phyloP scores from a whole-genome alignment of 176 grass and related monocot species.

The Sorghum bicolor region Sorghum_bicolor_NCBIv3 NC_012879.2:53860501-53861000 shows the following conservation, averaged over 20 bases:
- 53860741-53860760: too few species aligned
- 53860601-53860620: not conserved
- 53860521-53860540: constrained; percentile 13
- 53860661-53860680: constrained; percentile 63
- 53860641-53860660: constrained; percentile 71
- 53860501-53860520: constrained; percentile 66
- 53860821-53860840: not conserved
- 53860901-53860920: not conserved
- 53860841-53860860: constrained; percentile 26
- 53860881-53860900: not conserved
- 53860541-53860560: not conserved
- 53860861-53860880: not conserved
- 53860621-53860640: constrained; percentile 53
- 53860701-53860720: constrained; percentile 76
- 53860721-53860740: constrained; percentile 58
- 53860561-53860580: too few species aligned
- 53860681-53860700: constrained; percentile 80
- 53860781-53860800: not conserved
- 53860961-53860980: not conserved
- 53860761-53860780: not conserved
- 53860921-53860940: not conserved
- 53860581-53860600: not conserved
- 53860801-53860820: not conserved
- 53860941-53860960: not conserved
- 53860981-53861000: not conserved